Evolutionary conservation across 768 basidiomycete species (phyloP), one percentile per base, ranked within the genome.

Genomic region (Antrodiella citrinella): DNA sequence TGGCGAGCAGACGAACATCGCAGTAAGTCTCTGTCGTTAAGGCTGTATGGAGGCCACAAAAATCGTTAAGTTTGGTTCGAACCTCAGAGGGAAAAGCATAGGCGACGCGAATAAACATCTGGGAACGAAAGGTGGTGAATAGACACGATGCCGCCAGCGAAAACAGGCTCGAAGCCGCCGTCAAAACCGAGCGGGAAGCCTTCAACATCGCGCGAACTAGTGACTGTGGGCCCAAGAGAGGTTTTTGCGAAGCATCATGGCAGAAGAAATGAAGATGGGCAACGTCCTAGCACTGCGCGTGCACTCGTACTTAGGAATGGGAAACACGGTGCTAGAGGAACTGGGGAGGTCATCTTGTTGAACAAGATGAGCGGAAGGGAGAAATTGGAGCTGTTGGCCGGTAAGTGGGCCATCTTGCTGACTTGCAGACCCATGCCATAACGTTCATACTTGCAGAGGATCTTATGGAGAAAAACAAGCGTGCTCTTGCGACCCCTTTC

Each of bases 351-450:
- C 42, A 63, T 81, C 44, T 64, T 76, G 43, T 69, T 72, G 48
- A 75, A 68, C 21, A 84, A 74, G 60, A 76, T 87, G 54, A 81
- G 75, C 45, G 89, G 89, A 1, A 75, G 84, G 59, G 88, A 90
- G 65, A 90, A 90, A 59, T 71, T 91, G 24, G 86, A 88, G 62
- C 72, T 90, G 21, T 68, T 90, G 24, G 85, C 85, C 57, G 86
- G 89, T 86, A 60, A 51, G 69, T 65, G 15, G n/a, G n/a, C n/a
- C n/a, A n/a, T n/a, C n/a, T n/a, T n/a, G n/a, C n/a, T n/a, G 26
- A 21, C 35, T n/a, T n/a, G n/a, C n/a, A n/a, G n/a, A n/a, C n/a
- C n/a, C n/a, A n/a, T n/a, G n/a, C 30, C 7, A 35, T 7, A 35
- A 35, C 30, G 30, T 15, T n/a, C 30, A 35, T 35, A 15, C 30